phyloP scores from a whole-genome alignment of 371 early-diverging fungal genomes.

The Mucor saturninus region DNA sequence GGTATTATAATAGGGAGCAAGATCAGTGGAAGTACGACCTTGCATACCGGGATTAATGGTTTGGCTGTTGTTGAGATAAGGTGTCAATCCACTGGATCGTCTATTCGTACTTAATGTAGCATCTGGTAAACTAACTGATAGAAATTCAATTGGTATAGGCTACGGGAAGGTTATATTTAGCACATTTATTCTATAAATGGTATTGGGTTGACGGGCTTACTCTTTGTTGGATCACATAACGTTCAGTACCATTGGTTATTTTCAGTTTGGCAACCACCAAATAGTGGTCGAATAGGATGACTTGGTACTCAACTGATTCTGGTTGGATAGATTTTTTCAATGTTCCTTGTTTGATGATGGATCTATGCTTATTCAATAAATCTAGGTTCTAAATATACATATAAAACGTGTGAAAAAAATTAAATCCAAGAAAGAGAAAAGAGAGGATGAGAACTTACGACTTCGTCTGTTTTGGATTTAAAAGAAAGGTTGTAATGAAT shows the following conservation, averaged over 20 bases:
- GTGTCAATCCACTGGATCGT: constrained; percentile 32
- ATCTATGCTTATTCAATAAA: constrained; percentile 33
- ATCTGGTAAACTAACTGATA: constrained; percentile 39
- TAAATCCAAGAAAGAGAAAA: not conserved
- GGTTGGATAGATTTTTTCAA: constrained; percentile 53
- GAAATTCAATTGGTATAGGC: constrained; percentile 80
- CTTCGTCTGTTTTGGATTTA: constrained; percentile 44
- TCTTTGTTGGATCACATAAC: constrained; percentile 41
- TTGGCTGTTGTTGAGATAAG: constrained; percentile 12
- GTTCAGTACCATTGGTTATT: constrained; percentile 30
- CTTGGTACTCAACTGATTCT: constrained; percentile 68
- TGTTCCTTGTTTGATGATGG: constrained; percentile 44
- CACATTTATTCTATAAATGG: not conserved
- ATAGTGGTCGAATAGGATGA: constrained; percentile 51
- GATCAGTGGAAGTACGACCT: constrained; percentile 23
- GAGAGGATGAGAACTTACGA: constrained; percentile 25
- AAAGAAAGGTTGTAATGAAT: constrained; percentile 52
- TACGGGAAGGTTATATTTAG: constrained; percentile 25
- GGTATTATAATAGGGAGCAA: constrained; percentile 12
- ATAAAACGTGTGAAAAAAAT: not conserved
- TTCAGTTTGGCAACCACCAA: constrained; percentile 47
- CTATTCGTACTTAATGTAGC: constrained; percentile 5
- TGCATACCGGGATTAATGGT: constrained; percentile 10
- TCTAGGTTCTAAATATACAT: constrained; percentile 35
- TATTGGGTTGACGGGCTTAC: constrained; percentile 17